These are phyloP conservation scores for Aspergillus caelatus DNA, from an alignment of 2,329 filamentous ascomycete genomes.

Conservation along the genomic window DNA sequence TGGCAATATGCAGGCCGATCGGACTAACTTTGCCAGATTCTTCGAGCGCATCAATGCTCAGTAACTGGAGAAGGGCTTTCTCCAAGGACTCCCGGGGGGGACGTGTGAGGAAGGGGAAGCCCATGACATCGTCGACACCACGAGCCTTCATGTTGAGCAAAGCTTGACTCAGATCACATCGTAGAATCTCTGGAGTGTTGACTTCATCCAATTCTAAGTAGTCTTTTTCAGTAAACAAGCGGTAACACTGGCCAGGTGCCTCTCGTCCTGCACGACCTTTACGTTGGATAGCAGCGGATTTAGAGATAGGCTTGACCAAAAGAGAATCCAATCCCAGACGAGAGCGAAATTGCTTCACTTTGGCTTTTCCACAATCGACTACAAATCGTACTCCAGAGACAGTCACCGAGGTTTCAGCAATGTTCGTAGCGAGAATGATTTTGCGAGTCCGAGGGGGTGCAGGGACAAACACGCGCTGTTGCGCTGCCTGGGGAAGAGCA, in stretches of 20 bases:
- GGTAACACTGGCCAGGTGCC: slow-evolving; percentile 83
- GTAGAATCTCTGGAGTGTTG: slow-evolving; percentile 84
- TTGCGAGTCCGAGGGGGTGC: slow-evolving; percentile 77
- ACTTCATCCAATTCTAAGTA: slow-evolving; percentile 71
- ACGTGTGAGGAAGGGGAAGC: slow-evolving; percentile 82
- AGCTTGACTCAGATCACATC: slow-evolving; percentile 84
- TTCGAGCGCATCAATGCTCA: slow-evolving; percentile 74
- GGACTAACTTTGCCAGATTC: slow-evolving; percentile 73
- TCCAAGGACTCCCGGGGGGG: slow-evolving; percentile 78
- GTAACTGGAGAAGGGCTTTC: slow-evolving; percentile 78
- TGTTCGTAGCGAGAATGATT: slow-evolving; percentile 91
- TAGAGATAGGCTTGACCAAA: slow-evolving; percentile 85
- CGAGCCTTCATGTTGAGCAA: slow-evolving; percentile 92
- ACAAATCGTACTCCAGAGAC: slow-evolving; percentile 91
- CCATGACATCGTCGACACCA: slow-evolving; percentile 77
- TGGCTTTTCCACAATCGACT: slow-evolving; percentile 89
- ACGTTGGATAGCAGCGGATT: slow-evolving; percentile 89
- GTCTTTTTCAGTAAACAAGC: slow-evolving; percentile 80
- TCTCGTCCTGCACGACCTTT: slow-evolving; percentile 92
- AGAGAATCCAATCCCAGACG: slow-evolving; percentile 87
- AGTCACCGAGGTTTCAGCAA: slow-evolving; percentile 97
- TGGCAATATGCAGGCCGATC: slow-evolving; percentile 74
- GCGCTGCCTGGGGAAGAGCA: slow-evolving; percentile 81
- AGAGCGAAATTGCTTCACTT: slow-evolving; percentile 87
- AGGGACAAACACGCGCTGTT: slow-evolving; percentile 82